These are phyloP conservation scores for Apiospora hydei DNA, from an alignment of 2,329 filamentous ascomycete species.

Conservation along the genomic window DNA sequence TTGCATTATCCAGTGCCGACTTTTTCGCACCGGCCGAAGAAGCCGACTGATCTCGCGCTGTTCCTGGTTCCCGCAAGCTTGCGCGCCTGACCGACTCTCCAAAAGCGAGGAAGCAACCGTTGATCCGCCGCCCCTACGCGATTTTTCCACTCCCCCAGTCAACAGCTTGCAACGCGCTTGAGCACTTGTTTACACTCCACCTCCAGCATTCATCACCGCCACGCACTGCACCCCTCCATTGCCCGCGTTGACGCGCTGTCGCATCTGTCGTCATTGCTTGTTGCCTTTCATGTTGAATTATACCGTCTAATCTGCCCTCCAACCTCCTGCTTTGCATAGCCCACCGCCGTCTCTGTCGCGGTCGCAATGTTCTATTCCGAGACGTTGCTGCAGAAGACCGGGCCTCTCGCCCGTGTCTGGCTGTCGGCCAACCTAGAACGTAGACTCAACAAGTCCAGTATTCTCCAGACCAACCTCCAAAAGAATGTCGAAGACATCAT, in stretches of 20 bases:
- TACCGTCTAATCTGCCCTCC: background rate
- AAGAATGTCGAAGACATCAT: conserved; percentile 97
- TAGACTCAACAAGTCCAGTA: conserved; percentile 97
- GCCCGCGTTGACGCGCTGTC: conserved; percentile 20
- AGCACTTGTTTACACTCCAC: conserved; percentile 22
- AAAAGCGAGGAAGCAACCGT: conserved; percentile 18
- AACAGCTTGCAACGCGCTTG: conserved; percentile 23
- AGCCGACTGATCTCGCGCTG: background rate
- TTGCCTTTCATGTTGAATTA: conserved; percentile 29
- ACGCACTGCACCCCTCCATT: conserved; percentile 20
- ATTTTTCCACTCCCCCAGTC: conserved; percentile 23
- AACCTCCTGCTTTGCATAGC: conserved; percentile 23
- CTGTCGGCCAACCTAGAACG: conserved; percentile 97
- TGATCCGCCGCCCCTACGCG: conserved; percentile 22
- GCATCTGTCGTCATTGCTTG: conserved; percentile 22
- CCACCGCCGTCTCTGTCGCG: conserved; percentile 37
- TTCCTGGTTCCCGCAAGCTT: background rate
- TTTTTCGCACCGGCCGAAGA: background rate
- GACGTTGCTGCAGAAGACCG: conserved; percentile 93
- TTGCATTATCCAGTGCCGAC: conserved; percentile 12
- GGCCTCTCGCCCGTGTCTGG: conserved; percentile 97
- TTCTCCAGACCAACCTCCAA: conserved; percentile 91
- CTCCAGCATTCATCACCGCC: conserved; percentile 19
- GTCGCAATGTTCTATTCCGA: conserved; percentile 94
- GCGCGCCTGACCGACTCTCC: conserved; percentile 3